Conservation (phyloP, 2,329 filamentous ascomycete genomes). For the Cytospora leucostoma region DNA sequence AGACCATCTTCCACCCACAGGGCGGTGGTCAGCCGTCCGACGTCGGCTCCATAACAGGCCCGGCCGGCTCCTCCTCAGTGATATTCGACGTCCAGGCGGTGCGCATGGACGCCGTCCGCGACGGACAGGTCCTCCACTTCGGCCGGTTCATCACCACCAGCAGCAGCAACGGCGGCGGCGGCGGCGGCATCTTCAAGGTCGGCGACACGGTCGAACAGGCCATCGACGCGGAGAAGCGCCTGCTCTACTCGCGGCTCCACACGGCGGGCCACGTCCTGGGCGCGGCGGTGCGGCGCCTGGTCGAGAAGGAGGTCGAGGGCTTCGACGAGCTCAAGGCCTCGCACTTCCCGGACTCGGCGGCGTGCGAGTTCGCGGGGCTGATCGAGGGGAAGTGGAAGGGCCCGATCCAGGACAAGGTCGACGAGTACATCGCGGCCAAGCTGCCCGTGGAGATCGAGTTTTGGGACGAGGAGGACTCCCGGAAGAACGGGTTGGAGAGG, state of each 20-base stretch:
- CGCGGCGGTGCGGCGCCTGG: conserved; percentile 62
- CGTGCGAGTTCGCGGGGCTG: conserved; percentile 66
- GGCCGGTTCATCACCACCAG: conserved; percentile 51
- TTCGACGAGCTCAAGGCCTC: conserved; percentile 71
- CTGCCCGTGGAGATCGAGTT: conserved; percentile 58
- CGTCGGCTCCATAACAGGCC: conserved; percentile 55
- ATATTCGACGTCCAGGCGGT: conserved; percentile 58
- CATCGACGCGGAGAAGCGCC: conserved; percentile 62
- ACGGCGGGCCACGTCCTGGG: conserved; percentile 75
- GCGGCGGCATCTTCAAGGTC: conserved; percentile 38
- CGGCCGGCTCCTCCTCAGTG: conserved; percentile 29
- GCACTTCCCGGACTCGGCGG: conserved; percentile 68
- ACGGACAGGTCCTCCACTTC: conserved; percentile 65
- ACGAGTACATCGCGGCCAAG: conserved; percentile 57
- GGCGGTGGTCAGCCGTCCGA: conserved; percentile 75
- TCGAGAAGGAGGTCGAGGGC: conserved; percentile 51
- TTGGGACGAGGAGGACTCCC: conserved; percentile 58
- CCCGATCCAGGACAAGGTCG: conserved; percentile 60
- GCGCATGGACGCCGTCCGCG: conserved; percentile 52
- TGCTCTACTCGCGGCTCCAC: conserved; percentile 68
- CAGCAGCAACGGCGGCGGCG: neutral
- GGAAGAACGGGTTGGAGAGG: conserved; percentile 53
- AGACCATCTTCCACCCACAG: conserved; percentile 76
- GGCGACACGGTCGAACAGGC: conserved; percentile 53
- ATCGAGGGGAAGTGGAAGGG: conserved; percentile 66